phyloP scores from a whole-genome alignment of 73 alveolate species.

The Paramecium sexaurelia region DNA sequence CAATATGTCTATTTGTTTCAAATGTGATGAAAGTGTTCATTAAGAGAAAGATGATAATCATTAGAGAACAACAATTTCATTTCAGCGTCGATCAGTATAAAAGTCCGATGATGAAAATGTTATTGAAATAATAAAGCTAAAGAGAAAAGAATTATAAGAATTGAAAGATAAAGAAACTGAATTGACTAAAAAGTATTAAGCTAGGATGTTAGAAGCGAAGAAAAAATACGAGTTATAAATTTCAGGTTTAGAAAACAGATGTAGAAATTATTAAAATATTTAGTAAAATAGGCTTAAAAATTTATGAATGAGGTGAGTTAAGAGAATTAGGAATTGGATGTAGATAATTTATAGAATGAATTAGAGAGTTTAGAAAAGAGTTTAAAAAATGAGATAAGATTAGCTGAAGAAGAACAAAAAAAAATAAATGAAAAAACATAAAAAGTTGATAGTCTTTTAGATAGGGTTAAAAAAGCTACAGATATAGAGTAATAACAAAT shows the following conservation, averaged over 20 bases:
- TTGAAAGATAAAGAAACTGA: background rate
- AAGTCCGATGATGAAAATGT: background rate
- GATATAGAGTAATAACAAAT: background rate
- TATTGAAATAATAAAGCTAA: background rate
- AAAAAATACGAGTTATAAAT: constrained; percentile 14
- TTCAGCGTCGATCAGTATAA: background rate
- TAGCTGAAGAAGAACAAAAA: background rate
- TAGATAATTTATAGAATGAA: background rate
- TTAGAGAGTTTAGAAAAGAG: background rate
- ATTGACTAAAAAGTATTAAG: background rate
- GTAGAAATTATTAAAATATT: background rate
- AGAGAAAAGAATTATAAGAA: background rate
- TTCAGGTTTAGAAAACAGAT: background rate
- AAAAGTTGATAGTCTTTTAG: background rate
- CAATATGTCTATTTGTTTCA: background rate
- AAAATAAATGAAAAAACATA: background rate
- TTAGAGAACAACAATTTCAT: background rate
- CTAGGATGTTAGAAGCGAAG: background rate
- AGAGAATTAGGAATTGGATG: background rate
- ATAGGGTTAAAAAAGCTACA: constrained; percentile 35
- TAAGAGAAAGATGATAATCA: background rate
- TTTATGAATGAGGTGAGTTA: background rate
- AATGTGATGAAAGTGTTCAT: constrained; percentile 1
- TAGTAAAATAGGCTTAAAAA: background rate
- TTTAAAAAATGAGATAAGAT: background rate